A percentile compares a stretch with the other conserved stretches of the same genome.
These are phyloP conservation scores for Globisporangium barbulae DNA, from an alignment of 352 stramenopile species.

Conservation along the genomic window DNA sequence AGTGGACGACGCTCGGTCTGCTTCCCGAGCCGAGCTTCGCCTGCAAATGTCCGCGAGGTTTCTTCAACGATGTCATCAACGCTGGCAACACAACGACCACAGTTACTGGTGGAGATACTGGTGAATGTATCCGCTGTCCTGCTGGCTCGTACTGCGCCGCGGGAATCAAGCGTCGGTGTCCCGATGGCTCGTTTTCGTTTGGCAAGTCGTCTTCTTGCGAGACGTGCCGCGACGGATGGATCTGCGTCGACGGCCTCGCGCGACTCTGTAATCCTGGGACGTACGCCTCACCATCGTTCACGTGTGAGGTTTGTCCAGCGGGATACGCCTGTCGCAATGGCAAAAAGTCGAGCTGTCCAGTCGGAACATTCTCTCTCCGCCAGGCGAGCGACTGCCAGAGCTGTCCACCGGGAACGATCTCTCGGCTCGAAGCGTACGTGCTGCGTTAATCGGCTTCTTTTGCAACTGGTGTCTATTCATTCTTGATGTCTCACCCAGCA, in stretches of 20 bases:
- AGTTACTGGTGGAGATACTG: not conserved
- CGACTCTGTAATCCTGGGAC: constrained; percentile 54
- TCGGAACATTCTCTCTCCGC: constrained; percentile 39
- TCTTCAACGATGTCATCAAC: constrained; percentile 36
- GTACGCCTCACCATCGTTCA: constrained; percentile 33
- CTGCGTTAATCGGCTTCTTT: not conserved
- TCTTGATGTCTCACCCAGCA: too few relatives aligned
- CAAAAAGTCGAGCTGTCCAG: constrained; percentile 37
- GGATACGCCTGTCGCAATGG: constrained; percentile 62
- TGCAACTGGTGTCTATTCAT: too few relatives aligned
- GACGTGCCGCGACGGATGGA: constrained; percentile 54
- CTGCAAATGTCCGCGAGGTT: constrained; percentile 55
- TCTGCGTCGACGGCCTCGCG: constrained; percentile 52
- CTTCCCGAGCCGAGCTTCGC: constrained; percentile 52
- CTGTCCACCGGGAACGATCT: constrained; percentile 60
- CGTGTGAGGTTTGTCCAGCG: constrained; percentile 39
- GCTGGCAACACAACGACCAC: not conserved
- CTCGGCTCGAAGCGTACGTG: constrained; percentile 33
- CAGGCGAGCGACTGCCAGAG: constrained; percentile 46
- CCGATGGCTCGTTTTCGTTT: constrained; percentile 53
- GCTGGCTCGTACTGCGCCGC: constrained; percentile 56
- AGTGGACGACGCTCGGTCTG: constrained; percentile 52
- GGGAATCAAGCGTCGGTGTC: constrained; percentile 48
- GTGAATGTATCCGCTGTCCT: constrained; percentile 45
- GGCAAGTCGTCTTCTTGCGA: constrained; percentile 51